Evolutionary conservation across 768 basidiomycete species (phyloP), one percentile per base, ranked within the genome.

Genomic region (Clitopilus passeckerianus): DNA sequence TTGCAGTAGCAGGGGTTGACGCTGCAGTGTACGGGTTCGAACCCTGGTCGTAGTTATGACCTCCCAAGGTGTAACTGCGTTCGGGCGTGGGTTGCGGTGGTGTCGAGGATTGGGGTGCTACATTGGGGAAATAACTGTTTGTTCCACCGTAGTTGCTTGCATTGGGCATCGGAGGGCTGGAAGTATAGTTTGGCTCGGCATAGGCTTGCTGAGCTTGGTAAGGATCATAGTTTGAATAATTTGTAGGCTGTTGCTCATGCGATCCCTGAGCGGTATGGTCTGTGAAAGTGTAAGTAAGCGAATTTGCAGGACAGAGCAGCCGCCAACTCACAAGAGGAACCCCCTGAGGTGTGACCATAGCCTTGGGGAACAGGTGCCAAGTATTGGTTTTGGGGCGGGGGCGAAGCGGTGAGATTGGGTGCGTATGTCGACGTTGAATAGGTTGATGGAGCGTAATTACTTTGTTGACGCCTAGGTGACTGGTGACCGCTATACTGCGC

Each of bases 61-160:
- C 85, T 5, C 83, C 81, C 30, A 82, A 75, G 6, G 83, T 79
- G 68, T 89, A 85, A 57, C 73, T 78, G n/a, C 78, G 81, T 33
- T 84, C 79, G 27, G 74, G 72, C 24, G 71, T 50, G 71, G 72
- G 34, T 71, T 71, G 27, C 59, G 41, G 33, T 66, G 46, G 46
- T 9, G 18, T 50, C 22, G 46, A 50, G 10, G 46, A 50, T 18
- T 50, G 46, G 22, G 27, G 27, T 7, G 27, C 27, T 30, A 10
- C 18, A 23, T 10, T 23, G 22, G 46, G 46, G 5, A 22, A 22
- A n/a, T 18, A 50, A 18, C 20, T 18, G 18, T 12, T 23, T 20
- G 46, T 23, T 3, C 46, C 46, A n/a, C 46, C 46, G 20, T 50
- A 50, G 53, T 65, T 61, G n/a, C 33, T 54, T 24, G 62, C 35